Conservation (phyloP, 257 asterid genomes). For the Echites panduratus region DNA sequence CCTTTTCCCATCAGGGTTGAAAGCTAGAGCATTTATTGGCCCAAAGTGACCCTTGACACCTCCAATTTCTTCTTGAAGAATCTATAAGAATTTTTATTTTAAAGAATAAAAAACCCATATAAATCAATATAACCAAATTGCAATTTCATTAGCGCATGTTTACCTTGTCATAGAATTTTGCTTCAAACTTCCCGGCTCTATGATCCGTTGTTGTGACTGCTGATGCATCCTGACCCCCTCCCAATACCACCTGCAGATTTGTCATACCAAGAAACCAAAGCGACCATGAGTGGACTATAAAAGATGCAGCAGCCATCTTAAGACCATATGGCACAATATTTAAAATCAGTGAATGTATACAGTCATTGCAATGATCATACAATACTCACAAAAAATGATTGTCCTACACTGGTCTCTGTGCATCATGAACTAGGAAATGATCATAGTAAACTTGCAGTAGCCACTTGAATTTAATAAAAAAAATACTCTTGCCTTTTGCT, state of each 20-base stretch:
- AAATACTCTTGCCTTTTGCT: too few relatives aligned
- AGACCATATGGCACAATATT: neutral
- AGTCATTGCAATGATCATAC: neutral
- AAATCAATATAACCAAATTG: too few relatives aligned
- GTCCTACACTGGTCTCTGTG: too few relatives aligned
- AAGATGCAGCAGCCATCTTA: neutral
- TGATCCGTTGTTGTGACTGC: conserved; percentile 83
- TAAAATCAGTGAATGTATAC: neutral
- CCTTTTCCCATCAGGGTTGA: conserved; percentile 95
- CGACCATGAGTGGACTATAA: neutral
- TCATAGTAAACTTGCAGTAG: too few relatives aligned
- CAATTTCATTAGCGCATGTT: conserved; percentile 4
- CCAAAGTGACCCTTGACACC: conserved; percentile 96
- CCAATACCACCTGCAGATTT: conserved; percentile 65
- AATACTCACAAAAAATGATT: neutral
- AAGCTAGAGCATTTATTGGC: conserved; percentile 91
- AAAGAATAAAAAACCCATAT: too few relatives aligned
- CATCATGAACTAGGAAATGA: too few relatives aligned
- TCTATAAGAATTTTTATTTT: too few relatives aligned
- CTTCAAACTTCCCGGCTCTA: conserved; percentile 94
- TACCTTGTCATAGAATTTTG: conserved; percentile 92
- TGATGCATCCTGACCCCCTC: conserved; percentile 97
- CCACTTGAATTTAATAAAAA: too few relatives aligned
- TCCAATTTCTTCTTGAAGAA: conserved; percentile 86
- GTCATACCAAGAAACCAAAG: neutral